Evolutionary conservation across 1,284 basidiomycete species (phyloP).

Genomic region (Leccinum subrobustum): DNA sequence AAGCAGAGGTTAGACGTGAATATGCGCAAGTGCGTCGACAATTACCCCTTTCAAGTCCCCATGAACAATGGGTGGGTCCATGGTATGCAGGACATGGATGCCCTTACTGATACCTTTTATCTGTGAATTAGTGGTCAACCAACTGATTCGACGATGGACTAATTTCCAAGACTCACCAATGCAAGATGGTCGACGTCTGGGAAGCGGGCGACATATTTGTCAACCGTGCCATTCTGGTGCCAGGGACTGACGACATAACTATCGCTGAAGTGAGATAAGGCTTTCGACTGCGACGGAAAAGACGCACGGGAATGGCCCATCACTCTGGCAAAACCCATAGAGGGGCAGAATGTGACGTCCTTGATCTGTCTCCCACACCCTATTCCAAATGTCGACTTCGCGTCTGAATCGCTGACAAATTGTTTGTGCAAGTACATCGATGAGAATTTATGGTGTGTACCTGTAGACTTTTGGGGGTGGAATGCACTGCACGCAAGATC

Average conservation of each 20-base stretch:
- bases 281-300: background rate
- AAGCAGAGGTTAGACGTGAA: conserved; percentile 6
- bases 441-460: conserved; percentile 27
- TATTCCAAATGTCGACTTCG: conserved; percentile 55
- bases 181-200: conserved; percentile 40
- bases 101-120: conserved; percentile 47
- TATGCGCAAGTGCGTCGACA: conserved; percentile 5
- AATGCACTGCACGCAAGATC: conserved; percentile 48
- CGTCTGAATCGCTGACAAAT: conserved; percentile 45
- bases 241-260: conserved; percentile 59
- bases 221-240: conserved; percentile 51
- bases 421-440: conserved; percentile 3
- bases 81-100: conserved; percentile 47
- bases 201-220: conserved; percentile 44
- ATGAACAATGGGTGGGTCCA: conserved; percentile 49
- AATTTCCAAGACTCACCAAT: conserved; percentile 34
- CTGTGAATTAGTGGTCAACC: conserved; percentile 27
- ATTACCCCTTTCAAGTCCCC: conserved; percentile 54
- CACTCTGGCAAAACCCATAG: conserved; percentile 51
- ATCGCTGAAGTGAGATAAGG: background rate
- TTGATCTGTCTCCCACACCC: conserved; percentile 50
- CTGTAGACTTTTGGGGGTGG: conserved; percentile 41
- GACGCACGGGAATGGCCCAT: conserved; percentile 52
- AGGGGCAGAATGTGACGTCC: conserved; percentile 54
- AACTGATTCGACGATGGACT: background rate